Percentiles rank a stretch among this genome's conserved stretches.
Evolutionary conservation across 2,329 filamentous ascomycete genomes (phyloP).

Genomic region (Monilinia vaccinii-corymbosi): DNA sequence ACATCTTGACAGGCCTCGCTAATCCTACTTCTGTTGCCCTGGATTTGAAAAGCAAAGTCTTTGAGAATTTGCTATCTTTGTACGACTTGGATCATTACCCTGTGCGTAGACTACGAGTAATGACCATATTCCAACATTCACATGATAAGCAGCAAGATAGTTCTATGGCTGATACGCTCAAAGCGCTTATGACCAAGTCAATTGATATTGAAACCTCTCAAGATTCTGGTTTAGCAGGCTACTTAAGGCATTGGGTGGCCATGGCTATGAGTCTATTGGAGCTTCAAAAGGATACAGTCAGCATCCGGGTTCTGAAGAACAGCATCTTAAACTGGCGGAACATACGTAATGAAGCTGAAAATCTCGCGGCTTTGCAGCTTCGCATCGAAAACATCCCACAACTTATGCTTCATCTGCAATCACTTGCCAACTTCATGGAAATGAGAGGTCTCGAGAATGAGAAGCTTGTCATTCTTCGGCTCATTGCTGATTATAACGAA

Average conservation of each 20-base stretch:
- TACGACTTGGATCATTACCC: constrained; percentile 25
- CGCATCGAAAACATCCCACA: constrained; percentile 41
- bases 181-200: background rate
- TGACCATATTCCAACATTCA: constrained; percentile 19
- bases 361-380: constrained; percentile 33
- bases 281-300: constrained; percentile 22
- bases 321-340: constrained; percentile 26
- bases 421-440: constrained; percentile 46
- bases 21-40: constrained; percentile 10
- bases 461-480: constrained; percentile 39
- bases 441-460: constrained; percentile 45
- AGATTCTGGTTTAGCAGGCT: constrained; percentile 22
- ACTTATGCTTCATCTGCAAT: constrained; percentile 42
- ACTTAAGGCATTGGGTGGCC: constrained; percentile 21
- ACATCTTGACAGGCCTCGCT: constrained; percentile 31
- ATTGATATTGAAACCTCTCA: constrained; percentile 15
- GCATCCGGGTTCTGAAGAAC: constrained; percentile 19
- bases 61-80: constrained; percentile 20
- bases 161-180: constrained; percentile 17
- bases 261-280: constrained; percentile 22
- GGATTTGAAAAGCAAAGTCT: constrained; percentile 18
- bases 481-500: constrained; percentile 40
- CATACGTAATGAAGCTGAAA: constrained; percentile 36
- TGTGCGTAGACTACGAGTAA: constrained; percentile 25
- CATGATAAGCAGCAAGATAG: background rate